phyloP scores from a whole-genome alignment of 768 basidiomycete genomes.

The Lentinula boryana region DNA sequence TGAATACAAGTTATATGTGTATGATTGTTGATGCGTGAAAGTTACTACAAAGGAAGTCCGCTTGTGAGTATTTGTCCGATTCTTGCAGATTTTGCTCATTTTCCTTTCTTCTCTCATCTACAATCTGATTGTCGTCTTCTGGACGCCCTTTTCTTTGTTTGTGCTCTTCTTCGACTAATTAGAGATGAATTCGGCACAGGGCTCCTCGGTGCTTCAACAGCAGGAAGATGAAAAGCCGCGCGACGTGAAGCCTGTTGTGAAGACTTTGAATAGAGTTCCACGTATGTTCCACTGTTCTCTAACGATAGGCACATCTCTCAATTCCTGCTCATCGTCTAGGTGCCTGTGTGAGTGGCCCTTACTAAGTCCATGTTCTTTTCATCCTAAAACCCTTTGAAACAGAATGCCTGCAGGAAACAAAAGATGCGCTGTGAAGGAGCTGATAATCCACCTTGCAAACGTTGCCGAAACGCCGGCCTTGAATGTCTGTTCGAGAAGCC shows the following conservation, averaged over 20 bases:
- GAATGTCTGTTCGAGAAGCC: conserved; percentile 97
- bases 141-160: neutral
- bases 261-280: conserved; percentile 82
- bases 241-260: conserved; percentile 66
- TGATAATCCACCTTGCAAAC: conserved; percentile 93
- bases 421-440: conserved; percentile 98
- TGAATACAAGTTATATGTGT: neutral
- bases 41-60: neutral
- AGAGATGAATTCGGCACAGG: conserved; percentile 3
- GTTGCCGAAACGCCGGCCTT: conserved; percentile 84
- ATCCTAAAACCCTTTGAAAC: conserved; percentile 12
- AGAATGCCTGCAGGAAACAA: conserved; percentile 95
- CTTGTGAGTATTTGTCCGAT: conserved; percentile 1
- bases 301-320: conserved; percentile 10
- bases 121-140: neutral
- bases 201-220: conserved; percentile 41
- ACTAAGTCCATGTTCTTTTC: neutral
- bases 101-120: neutral
- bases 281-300: conserved; percentile 45
- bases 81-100: neutral
- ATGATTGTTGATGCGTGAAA: neutral
- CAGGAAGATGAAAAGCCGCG: conserved; percentile 56
- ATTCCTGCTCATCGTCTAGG: conserved; percentile 35
- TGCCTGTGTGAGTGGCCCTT: conserved; percentile 59
- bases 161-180: neutral